These are phyloP conservation scores for Cornus florida DNA, from an alignment of 148 eudicot genomes.

Conservation along the genomic window DNA sequence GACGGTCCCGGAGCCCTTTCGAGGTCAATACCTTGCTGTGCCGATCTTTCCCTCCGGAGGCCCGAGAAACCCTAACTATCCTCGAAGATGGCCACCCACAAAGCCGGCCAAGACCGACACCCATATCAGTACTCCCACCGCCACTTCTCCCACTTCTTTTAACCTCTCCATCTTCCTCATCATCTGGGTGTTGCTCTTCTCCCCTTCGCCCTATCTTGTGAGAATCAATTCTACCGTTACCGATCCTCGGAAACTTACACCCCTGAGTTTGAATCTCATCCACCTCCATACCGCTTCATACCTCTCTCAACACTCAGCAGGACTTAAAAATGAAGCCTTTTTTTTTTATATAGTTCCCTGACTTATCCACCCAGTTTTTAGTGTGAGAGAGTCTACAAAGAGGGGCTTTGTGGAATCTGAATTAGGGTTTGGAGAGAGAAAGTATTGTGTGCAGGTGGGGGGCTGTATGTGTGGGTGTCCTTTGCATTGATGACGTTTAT, in stretches of 20 bases:
- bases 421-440: slow-evolving; percentile 6
- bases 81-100: slow-evolving; percentile 79
- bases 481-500: slow-evolving; percentile 79
- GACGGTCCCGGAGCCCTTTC: slow-evolving; percentile 74
- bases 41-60: slow-evolving; percentile 87
- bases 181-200: slow-evolving; percentile 12
- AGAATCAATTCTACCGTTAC: slow-evolving; percentile 35
- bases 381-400: neutral
- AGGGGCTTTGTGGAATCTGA: neutral
- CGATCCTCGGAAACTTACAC: slow-evolving; percentile 60
- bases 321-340: neutral
- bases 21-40: slow-evolving; percentile 95
- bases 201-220: slow-evolving; percentile 28
- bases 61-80: slow-evolving; percentile 90
- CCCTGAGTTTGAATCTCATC: slow-evolving; percentile 63
- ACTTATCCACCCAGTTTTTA: neutral
- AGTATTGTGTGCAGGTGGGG: slow-evolving; percentile 11
- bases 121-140: neutral
- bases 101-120: slow-evolving; percentile 25
- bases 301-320: slow-evolving; percentile 31
- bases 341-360: neutral
- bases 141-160: slow-evolving; percentile 9
- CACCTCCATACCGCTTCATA: slow-evolving; percentile 80
- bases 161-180: slow-evolving; percentile 23
- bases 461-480: slow-evolving; percentile 38